Evolutionary conservation across 1,139 yeast species (phyloP), one percentile per base, ranked within the genome.

Genomic region (Debaryomycetaceae sp.): DNA sequence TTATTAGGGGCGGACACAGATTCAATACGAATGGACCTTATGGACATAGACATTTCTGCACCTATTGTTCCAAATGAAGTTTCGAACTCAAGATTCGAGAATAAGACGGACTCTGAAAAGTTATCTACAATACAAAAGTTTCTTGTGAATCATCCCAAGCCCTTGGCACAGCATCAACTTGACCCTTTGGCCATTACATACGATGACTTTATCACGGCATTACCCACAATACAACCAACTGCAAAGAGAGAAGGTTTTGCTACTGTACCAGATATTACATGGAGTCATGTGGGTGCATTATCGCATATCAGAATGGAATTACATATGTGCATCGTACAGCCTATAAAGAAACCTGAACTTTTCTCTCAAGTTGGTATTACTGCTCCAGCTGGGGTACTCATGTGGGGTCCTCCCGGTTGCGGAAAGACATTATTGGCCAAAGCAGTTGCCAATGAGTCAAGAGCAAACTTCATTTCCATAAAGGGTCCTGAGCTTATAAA

Each of bases 341-440:
- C 98, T 1, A 91, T 92, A 50, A 83, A 85, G 53, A 80, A 89
- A 49, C 99, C 99, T 1, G 97, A 91, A 48, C 67, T 92, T 15
- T 92, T 86, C 56, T 81, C 81, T 47, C 81, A 83, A 47, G 97
- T 92, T 7, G 99, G 99, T 61, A 91, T 92, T 30, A 80, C 89
- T 40, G 96, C 97, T 0, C 98, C 98, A 1, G 91, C 97, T 0
- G 99, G 99, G 40, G 98, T 92, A 0, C 67, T 92, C 16, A 76
- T 92, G 73, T 92, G 98, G 98, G 99, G 99, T 0, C 99, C 98
- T 1, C 98, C 98, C 2, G 98, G 98, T 17, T 92, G 98, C 68
- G 98, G 98, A 74, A 92, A 92, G 58, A 92, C 98, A 0, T 70
- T 92, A 41, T 70, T 92, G 37, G 98, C 98, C 1, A 92, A 92